Conservation (phyloP, 495 filamentous ascomycete genomes). For the Penicillium crystallinum region DNA sequence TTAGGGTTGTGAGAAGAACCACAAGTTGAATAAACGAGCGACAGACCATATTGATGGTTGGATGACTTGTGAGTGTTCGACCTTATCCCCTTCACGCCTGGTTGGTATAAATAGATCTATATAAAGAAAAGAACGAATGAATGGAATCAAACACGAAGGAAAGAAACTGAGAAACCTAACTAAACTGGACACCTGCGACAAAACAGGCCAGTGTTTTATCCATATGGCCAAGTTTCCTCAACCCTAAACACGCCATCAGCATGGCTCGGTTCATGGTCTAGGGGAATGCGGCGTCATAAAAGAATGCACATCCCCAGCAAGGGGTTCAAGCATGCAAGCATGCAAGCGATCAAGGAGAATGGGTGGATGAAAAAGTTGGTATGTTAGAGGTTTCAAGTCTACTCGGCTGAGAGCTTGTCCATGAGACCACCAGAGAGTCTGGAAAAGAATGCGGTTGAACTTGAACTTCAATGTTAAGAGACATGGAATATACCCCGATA, state of each 20-base stretch:
- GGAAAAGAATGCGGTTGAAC: constrained; percentile 24
- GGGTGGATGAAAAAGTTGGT: constrained; percentile 3
- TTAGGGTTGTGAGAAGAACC: constrained; percentile 17
- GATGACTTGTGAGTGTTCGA: constrained; percentile 9
- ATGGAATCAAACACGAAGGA: not conserved
- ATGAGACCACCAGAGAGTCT: too few relatives aligned
- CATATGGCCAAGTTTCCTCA: constrained; percentile 7
- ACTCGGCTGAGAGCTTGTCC: too few relatives aligned
- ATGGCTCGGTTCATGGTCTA: constrained; percentile 9
- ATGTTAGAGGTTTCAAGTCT: constrained; percentile 3
- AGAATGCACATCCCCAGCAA: constrained; percentile 22
- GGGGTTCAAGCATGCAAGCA: constrained; percentile 4
- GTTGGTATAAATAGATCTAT: not conserved
- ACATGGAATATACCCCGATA: constrained; percentile 23
- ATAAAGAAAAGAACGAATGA: not conserved
- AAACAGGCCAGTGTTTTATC: not conserved
- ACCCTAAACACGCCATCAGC: not conserved
- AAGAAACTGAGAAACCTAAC: not conserved
- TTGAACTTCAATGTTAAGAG: constrained; percentile 19
- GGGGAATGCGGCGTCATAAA: constrained; percentile 24
- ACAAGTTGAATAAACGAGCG: constrained; percentile 20
- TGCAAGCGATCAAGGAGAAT: constrained; percentile 1
- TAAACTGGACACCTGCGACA: too few relatives aligned
- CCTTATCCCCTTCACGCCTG: constrained; percentile 9
- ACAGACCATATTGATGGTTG: constrained; percentile 23